Base-by-base conservation (phyloP, 352 stramenopile species). In the Halophytophthora batemanensis region DNA sequence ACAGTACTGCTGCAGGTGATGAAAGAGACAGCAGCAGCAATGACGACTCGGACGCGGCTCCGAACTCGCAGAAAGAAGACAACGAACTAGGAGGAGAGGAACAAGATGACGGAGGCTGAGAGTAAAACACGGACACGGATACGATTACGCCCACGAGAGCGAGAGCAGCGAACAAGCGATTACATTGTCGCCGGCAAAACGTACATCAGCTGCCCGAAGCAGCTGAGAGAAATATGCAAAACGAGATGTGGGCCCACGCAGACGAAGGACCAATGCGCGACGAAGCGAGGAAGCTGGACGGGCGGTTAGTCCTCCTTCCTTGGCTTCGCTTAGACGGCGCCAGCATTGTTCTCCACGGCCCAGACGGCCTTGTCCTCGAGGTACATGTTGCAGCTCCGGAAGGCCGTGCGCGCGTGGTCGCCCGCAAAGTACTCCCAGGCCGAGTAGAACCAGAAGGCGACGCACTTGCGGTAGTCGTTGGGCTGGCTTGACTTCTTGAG, bases 371-470 rank as follows among this genome's bases (percentile, higher is more conserved):
- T 88, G 43, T 89, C 73, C 51, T 93, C 82, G 6, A 93, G 53
- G 48, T 82, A 93, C 80, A 93, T 90, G 64, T 93, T 93, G 62
- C 77, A 88, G 62, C 76, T 88, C 37, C 82, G 69, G 65, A 93
- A 89, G 6, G 82, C 77, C 22, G 73, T 59, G 7, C 82, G 77
- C 19, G 82, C 82, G 53, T 89, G 60, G 35, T 93, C 80, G 3
- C 82, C 82, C 0, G 82, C 80, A 37, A 91, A 93, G 19, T 85
- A 82, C 46, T 93, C 82, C 82, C 82, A 93, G 8, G 75, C 80
- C 10, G 80, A 87, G 62, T 87, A 93, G 52, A 93, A 91, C 82
- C 82, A 93, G 60, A 93, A 93, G 18, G 82, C 82, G 37, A 93
- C 75, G 43, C 82, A 93, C 60, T 93, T 93, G 53, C 82, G 77